Base-by-base conservation (phyloP, 1,284 basidiomycete species). In the Trametes versicolor region DNA sequence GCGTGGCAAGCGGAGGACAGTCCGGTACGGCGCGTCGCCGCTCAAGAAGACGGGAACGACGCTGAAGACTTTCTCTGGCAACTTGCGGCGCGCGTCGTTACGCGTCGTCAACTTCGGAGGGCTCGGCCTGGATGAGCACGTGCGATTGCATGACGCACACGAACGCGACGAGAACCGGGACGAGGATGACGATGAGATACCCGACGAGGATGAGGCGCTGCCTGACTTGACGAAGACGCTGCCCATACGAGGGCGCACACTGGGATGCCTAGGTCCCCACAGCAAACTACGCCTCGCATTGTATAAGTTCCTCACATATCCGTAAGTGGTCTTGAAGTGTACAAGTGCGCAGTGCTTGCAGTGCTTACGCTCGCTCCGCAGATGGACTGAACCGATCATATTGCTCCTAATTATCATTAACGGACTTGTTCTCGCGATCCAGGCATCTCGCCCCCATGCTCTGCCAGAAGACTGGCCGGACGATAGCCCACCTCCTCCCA, bases 311-410 rank as follows among this genome's bases (percentile, higher is more conserved):
- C 80, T 97, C 39, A 81, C 90, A 13, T 87, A 88, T 77, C 82
- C 86, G 92, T 95, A 71, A 68, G 83, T 80, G 27, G 12, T 27
- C 4, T 15, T 41, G 47, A 45, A 23, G 8, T 36, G 43, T 25
- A 39, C 54, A 27, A 2, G 37, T 47, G 23, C 64, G 17, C 9
- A 43, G 4, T 48, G 29, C n/a, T 71, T 41, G 50, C n/a, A n/a
- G n/a, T n/a, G n/a, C n/a, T n/a, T n/a, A n/a, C n/a, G n/a, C n/a
- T n/a, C 62, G 12, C 36, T 37, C 12, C 63, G 64, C 67, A 96
- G 94, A 69, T 93, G 90, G 87, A 95, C 96, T 19, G 97, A 99
- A 77, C 95, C 95, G 13, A 70, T 83, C 45, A 94, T 99, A 60
- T 85, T 99, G 48, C 72, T 91, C 9, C 83, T 97, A 58, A 98